Percentiles rank a stretch among this genome's conserved stretches.
phyloP scores from a whole-genome alignment of 208 protist species.

The Acanthamoeba sp. region DNA sequence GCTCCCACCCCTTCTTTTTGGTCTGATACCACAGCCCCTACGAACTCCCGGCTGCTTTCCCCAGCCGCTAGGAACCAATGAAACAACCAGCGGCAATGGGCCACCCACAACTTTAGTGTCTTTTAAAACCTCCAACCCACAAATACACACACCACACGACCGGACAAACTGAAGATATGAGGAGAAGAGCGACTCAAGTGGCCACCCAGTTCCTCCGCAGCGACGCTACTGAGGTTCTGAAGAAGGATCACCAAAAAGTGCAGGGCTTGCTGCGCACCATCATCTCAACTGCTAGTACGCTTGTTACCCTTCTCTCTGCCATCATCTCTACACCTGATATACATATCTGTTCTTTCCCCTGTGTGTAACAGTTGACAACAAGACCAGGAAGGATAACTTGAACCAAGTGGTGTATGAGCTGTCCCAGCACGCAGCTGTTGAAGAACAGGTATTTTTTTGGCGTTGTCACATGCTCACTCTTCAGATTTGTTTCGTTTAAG shows the following conservation, averaged over 20 bases:
- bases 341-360: no score
- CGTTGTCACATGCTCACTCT: neutral
- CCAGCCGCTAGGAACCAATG: neutral
- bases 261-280: neutral
- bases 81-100: neutral
- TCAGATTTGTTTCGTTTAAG: neutral
- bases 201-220: neutral
- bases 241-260: conserved; percentile 25
- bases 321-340: neutral
- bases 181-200: conserved; percentile 13
- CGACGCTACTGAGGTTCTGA: conserved; percentile 7
- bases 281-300: neutral
- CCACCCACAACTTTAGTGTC: no score
- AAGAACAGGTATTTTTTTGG: conserved; percentile 4
- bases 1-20: no score
- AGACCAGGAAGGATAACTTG: conserved; percentile 17
- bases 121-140: no score
- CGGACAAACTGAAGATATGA: no score
- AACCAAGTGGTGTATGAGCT: conserved; percentile 30
- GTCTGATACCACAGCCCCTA: neutral
- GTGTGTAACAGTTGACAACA: neutral
- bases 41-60: neutral
- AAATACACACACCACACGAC: neutral
- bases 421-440: conserved; percentile 11
- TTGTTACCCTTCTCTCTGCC: neutral